These are phyloP conservation scores for Diutina rugosa DNA, from an alignment of 1,139 yeast genomes.

Conservation along the genomic window DNA sequence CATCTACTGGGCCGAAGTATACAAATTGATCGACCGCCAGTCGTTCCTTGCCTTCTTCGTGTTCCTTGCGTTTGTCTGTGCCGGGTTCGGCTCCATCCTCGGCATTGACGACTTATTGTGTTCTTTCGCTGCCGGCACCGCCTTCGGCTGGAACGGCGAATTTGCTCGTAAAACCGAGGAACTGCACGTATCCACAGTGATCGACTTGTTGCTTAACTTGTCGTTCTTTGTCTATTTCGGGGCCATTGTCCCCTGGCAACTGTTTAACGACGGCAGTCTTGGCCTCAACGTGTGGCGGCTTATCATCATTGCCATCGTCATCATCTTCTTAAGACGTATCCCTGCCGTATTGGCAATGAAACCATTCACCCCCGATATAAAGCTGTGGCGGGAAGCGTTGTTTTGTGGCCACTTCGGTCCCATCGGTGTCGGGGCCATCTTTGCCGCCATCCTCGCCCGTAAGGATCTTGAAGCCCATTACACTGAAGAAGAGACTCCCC, in stretches of 20 bases:
- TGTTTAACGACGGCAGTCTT: constrained; percentile 50
- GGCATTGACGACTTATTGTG: constrained; percentile 91
- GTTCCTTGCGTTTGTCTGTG: constrained; percentile 74
- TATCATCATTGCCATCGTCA: constrained; percentile 66
- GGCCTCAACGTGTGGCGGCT: constrained; percentile 83
- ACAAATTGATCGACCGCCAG: constrained; percentile 77
- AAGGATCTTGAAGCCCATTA: constrained; percentile 54
- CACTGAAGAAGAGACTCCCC: constrained; percentile 49
- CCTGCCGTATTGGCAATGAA: constrained; percentile 77
- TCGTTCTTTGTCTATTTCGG: constrained; percentile 91
- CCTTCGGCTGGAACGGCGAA: constrained; percentile 96
- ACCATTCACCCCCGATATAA: constrained; percentile 81
- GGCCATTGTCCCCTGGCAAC: constrained; percentile 87
- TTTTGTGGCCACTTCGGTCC: constrained; percentile 98
- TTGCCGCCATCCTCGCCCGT: constrained; percentile 77
- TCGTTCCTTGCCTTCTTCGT: constrained; percentile 87
- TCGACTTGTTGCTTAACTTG: constrained; percentile 71
- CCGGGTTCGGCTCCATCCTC: constrained; percentile 85
- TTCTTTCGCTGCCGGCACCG: constrained; percentile 91
- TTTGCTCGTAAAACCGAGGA: constrained; percentile 81
- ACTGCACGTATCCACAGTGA: constrained; percentile 84
- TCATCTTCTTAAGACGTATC: constrained; percentile 71
- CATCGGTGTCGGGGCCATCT: constrained; percentile 94
- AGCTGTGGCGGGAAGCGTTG: constrained; percentile 90
- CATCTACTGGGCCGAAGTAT: constrained; percentile 66